Evolutionary conservation across 768 basidiomycete species (phyloP).

Genomic region (Lactarius sanguifluus): DNA sequence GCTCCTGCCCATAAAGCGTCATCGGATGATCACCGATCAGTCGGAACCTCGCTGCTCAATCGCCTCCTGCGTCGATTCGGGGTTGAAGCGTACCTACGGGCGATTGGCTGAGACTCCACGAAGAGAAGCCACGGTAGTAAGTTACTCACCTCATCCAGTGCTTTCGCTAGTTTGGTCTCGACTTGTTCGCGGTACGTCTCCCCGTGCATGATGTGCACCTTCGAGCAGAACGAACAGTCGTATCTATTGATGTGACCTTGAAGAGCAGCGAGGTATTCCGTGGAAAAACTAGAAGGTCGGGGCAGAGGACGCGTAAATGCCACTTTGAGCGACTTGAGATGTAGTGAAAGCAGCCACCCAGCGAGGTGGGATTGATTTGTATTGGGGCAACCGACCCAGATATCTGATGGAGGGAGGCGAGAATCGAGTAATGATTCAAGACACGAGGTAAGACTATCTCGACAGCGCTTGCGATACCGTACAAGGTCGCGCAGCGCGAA

Average conservation of each 20-base stretch:
- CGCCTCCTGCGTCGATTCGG: neutral
- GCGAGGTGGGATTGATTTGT: neutral
- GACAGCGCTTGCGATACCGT: constrained; percentile 17
- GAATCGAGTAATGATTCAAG: constrained; percentile 12
- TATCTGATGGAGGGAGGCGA: constrained; percentile 12
- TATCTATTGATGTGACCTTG: neutral
- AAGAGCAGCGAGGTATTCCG: constrained; percentile 10
- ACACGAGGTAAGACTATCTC: constrained; percentile 8
- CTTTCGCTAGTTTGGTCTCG: neutral
- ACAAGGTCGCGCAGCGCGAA: constrained; percentile 11
- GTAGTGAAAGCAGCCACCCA: neutral
- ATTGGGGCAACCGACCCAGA: constrained; percentile 15
- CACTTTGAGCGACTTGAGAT: neutral
- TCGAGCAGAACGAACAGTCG: constrained; percentile 17
- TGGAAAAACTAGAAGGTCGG: neutral
- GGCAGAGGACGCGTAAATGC: neutral
- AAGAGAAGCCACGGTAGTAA: neutral
- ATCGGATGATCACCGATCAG: neutral
- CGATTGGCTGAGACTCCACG: neutral
- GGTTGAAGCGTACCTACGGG: constrained; percentile 5
- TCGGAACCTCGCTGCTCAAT: neutral
- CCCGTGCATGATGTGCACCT: constrained; percentile 9
- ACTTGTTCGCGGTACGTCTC: constrained; percentile 7
- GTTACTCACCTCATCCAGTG: constrained; percentile 16
- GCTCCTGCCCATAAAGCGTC: neutral